These are phyloP conservation scores for Aspergillus uvarum DNA, from an alignment of 2,329 filamentous ascomycete genomes.

Conservation along the genomic window DNA sequence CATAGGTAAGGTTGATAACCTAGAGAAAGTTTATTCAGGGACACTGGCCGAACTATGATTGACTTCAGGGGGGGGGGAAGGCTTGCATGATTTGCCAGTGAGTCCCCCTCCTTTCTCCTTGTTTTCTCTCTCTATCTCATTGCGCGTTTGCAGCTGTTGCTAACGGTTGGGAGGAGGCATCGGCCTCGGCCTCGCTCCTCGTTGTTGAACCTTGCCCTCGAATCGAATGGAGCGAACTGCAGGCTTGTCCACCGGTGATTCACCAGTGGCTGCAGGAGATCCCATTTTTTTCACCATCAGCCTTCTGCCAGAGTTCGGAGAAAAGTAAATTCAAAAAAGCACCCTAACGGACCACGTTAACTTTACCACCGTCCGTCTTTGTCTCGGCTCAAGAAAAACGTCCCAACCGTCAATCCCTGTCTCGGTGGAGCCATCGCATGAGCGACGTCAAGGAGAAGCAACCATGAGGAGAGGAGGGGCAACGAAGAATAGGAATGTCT, in stretches of 20 bases:
- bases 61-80: not conserved
- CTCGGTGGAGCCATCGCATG: not conserved
- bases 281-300: not conserved
- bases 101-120: not conserved
- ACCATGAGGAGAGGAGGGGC: not conserved
- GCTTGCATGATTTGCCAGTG: not conserved
- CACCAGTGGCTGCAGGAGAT: not conserved
- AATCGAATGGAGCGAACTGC: not conserved
- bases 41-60: not conserved
- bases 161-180: slow-evolving; percentile 13
- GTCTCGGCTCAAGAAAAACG: not conserved
- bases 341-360: not conserved
- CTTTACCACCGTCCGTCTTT: not conserved
- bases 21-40: slow-evolving; percentile 11
- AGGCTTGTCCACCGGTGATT: not conserved
- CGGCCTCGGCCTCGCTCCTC: not conserved
- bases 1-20: slow-evolving; percentile 8
- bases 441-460: not conserved
- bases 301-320: not conserved
- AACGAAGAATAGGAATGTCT: not conserved
- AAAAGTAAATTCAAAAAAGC: not conserved
- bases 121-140: not conserved
- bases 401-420: not conserved
- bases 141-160: slow-evolving; percentile 4
- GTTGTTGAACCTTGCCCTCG: not conserved